Evolutionary conservation across 305 asterid species (phyloP).

Genomic region (Rubia balearica): DNA sequence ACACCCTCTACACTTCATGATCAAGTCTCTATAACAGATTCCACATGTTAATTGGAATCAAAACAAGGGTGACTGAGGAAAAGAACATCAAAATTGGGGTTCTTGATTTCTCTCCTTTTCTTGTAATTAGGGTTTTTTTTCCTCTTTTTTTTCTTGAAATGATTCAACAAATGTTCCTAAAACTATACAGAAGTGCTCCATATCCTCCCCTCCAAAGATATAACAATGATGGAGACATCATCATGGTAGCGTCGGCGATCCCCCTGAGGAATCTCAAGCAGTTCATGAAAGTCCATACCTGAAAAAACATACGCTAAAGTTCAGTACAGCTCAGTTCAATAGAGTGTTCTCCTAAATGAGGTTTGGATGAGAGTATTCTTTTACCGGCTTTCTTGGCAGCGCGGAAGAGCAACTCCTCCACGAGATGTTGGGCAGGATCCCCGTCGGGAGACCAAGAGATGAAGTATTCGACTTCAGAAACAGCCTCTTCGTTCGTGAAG

Average conservation of each 20-base stretch:
- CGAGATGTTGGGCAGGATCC: conserved; percentile 90
- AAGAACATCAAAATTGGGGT: conserved; percentile 41
- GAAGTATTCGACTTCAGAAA: conserved; percentile 68
- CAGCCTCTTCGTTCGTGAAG: conserved; percentile 89
- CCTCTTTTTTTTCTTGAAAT: not conserved
- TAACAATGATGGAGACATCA: conserved; percentile 82
- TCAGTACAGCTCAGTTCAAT: not conserved
- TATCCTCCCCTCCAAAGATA: conserved; percentile 92
- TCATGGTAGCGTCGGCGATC: conserved; percentile 92
- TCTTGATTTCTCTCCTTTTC: conserved; percentile 11
- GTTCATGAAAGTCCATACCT: conserved; percentile 90
- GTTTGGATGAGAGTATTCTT: conserved; percentile 1
- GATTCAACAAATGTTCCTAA: conserved; percentile 15
- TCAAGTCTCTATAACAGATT: too few relatives aligned
- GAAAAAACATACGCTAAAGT: conserved; percentile 5
- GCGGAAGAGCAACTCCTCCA: conserved; percentile 77
- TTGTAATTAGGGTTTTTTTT: not conserved
- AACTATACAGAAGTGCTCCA: conserved; percentile 85
- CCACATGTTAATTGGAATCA: not conserved
- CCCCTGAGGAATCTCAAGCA: conserved; percentile 93
- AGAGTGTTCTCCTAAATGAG: not conserved
- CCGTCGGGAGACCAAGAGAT: conserved; percentile 82
- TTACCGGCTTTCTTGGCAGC: conserved; percentile 91
- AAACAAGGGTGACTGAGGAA: conserved; percentile 22
- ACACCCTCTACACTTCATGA: conserved; percentile 21